Percentiles rank a stretch among this genome's conserved stretches.
Evolutionary conservation across 208 protist genomes (phyloP).

Genomic region (Wallacemonas sp.): DNA sequence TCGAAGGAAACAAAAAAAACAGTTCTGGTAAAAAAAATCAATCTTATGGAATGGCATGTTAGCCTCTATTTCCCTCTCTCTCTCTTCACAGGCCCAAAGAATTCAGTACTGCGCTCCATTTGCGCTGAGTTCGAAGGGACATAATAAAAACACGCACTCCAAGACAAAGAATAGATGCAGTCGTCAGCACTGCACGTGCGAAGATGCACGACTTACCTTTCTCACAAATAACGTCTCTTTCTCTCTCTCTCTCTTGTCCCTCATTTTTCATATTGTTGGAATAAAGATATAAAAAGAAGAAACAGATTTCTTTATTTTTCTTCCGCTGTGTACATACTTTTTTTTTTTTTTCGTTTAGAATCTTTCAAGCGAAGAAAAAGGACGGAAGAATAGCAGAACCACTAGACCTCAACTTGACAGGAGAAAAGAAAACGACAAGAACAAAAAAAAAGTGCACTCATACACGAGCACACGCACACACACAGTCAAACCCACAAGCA

Average conservation of each 20-base stretch:
- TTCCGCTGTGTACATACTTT: neutral
- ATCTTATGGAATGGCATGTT: slow-evolving; percentile 1
- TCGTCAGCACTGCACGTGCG: too few species aligned
- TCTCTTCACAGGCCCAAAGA: neutral
- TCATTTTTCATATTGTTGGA: too few species aligned
- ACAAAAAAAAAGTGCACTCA: slow-evolving; percentile 17
- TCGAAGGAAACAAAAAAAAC: slow-evolving; percentile 23
- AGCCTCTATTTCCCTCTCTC: neutral
- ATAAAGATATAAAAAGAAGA: too few species aligned
- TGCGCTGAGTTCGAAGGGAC: too few species aligned
- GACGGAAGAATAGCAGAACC: slow-evolving; percentile 5
- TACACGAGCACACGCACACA: too few species aligned
- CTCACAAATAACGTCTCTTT: too few species aligned
- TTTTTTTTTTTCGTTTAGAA: neutral
- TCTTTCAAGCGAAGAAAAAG: neutral
- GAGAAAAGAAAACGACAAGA: slow-evolving; percentile 18
- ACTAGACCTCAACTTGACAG: slow-evolving; percentile 18
- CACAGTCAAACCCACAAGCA: slow-evolving; percentile 6
- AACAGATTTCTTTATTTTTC: too few species aligned
- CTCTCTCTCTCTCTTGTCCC: too few species aligned
- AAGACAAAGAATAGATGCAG: too few species aligned
- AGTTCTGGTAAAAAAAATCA: slow-evolving; percentile 19
- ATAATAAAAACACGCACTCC: too few species aligned
- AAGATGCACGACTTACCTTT: too few species aligned
- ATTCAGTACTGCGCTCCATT: too few species aligned